Evolutionary conservation across 805 yeast species (phyloP).

Genomic region (Zygosaccharomyces rouxii): DNA sequence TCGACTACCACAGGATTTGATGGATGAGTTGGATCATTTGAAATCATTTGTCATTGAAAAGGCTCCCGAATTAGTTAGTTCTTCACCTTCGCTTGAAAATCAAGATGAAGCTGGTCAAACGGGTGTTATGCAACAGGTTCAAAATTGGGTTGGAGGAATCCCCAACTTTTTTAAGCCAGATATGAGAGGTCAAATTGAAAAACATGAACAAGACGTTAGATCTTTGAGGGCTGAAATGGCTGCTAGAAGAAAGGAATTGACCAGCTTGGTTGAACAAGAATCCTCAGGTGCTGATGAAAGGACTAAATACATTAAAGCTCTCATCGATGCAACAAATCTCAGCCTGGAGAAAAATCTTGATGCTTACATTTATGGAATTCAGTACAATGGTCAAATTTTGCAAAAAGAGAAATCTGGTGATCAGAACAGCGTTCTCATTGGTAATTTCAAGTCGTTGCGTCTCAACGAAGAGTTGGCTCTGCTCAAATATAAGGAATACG

Average conservation of each 20-base stretch:
- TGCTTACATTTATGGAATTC: slow-evolving; percentile 25
- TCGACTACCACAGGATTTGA: slow-evolving; percentile 15
- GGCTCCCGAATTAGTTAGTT: slow-evolving; percentile 15
- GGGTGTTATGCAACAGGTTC: slow-evolving; percentile 6
- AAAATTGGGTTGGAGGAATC: slow-evolving; percentile 4
- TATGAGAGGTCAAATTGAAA: slow-evolving; percentile 8
- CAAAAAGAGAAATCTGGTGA: slow-evolving; percentile 25
- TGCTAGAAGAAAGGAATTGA: slow-evolving; percentile 7
- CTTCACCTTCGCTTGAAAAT: not conserved
- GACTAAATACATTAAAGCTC: slow-evolving; percentile 1
- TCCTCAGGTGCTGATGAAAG: not conserved
- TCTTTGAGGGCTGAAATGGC: slow-evolving; percentile 3
- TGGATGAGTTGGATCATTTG: slow-evolving; percentile 14
- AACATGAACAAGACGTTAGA: slow-evolving; percentile 3
- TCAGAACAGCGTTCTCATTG: slow-evolving; percentile 26
- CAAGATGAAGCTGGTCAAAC: not conserved
- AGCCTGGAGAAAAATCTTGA: slow-evolving; percentile 13
- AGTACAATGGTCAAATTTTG: slow-evolving; percentile 21
- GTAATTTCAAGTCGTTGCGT: slow-evolving; percentile 15
- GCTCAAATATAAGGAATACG: slow-evolving; percentile 20
- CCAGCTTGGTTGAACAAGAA: not conserved
- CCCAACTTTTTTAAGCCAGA: slow-evolving; percentile 10
- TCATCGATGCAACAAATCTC: slow-evolving; percentile 5
- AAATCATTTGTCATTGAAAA: slow-evolving; percentile 14
- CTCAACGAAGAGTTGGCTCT: slow-evolving; percentile 16